A percentile compares a stretch with the other conserved stretches of the same genome.
phyloP scores from a whole-genome alignment of 2,329 filamentous ascomycete genomes.

The Penicillium olsonii region DNA sequence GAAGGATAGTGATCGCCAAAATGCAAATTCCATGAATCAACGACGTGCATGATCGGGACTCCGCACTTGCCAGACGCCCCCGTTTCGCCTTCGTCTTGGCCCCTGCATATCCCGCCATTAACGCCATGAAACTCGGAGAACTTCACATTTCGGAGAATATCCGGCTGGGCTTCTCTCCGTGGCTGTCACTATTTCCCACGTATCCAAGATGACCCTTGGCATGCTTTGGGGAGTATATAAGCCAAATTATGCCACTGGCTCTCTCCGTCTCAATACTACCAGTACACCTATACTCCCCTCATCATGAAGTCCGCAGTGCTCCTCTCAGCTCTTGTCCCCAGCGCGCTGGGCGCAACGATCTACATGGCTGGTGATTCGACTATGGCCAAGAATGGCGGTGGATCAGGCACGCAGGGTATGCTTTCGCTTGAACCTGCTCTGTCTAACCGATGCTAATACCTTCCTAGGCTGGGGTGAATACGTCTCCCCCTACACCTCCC shows the following conservation, averaged over 20 bases:
- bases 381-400: conserved; percentile 30
- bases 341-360: conserved; percentile 27
- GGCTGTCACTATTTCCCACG: conserved; percentile 17
- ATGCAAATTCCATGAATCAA: conserved; percentile 23
- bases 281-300: background rate
- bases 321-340: conserved; percentile 24
- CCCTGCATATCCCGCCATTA: conserved; percentile 12
- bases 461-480: conserved; percentile 64
- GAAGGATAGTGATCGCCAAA: background rate
- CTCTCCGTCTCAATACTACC: background rate
- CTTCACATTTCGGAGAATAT: conserved; percentile 1
- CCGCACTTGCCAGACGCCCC: conserved; percentile 2
- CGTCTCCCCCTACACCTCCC: conserved; percentile 53
- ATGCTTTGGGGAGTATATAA: background rate
- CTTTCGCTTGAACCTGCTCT: background rate
- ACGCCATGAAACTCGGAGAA: conserved; percentile 4
- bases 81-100: conserved; percentile 5
- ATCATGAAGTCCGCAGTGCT: conserved; percentile 26
- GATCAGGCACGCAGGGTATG: conserved; percentile 27
- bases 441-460: background rate
- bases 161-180: background rate
- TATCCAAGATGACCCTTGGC: conserved; percentile 6
- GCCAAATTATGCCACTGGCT: background rate
- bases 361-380: conserved; percentile 40
- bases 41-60: conserved; percentile 6